Percentiles rank a stretch among this genome's conserved stretches.
These are phyloP conservation scores for Trichosanthes truncata DNA, from an alignment of 306 rosid genomes.

Conservation along the genomic window DNA sequence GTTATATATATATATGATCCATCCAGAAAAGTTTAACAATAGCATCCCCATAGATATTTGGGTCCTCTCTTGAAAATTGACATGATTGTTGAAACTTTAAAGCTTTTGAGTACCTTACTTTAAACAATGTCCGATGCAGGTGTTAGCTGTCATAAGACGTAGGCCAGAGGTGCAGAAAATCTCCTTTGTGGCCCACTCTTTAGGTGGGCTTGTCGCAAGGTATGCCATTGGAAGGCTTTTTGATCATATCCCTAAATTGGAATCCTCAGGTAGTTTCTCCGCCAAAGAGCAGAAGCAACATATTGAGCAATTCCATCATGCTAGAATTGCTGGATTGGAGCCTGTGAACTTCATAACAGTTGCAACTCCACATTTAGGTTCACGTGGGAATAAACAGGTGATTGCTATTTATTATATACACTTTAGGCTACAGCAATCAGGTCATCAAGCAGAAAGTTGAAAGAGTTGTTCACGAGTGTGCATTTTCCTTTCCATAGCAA, in stretches of 20 bases:
- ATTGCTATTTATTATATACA: constrained; percentile 3
- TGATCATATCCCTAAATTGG: constrained; percentile 26
- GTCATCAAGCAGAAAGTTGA: background rate
- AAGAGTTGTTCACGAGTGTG: background rate
- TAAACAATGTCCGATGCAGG: constrained; percentile 33
- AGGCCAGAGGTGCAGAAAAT: constrained; percentile 67
- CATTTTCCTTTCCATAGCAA: background rate
- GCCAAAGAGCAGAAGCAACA: constrained; percentile 31
- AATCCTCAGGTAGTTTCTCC: constrained; percentile 20
- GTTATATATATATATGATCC: constrained; percentile 21
- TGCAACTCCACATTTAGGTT: constrained; percentile 98
- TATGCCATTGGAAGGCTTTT: constrained; percentile 83
- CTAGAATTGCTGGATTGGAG: constrained; percentile 75
- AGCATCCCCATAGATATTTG: background rate
- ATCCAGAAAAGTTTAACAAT: background rate
- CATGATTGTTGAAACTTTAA: background rate
- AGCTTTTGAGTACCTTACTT: background rate
- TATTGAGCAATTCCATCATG: constrained; percentile 26
- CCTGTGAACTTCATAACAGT: constrained; percentile 87
- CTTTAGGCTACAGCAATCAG: background rate
- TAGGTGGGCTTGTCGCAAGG: constrained; percentile 92
- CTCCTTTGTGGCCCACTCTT: constrained; percentile 93
- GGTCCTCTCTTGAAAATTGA: background rate
- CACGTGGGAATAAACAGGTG: constrained; percentile 83
- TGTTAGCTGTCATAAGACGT: constrained; percentile 40